Evolutionary conservation across 1,284 basidiomycete genomes (phyloP), one percentile per base, ranked within the genome.

Genomic region (Testicularia cyperi): DNA sequence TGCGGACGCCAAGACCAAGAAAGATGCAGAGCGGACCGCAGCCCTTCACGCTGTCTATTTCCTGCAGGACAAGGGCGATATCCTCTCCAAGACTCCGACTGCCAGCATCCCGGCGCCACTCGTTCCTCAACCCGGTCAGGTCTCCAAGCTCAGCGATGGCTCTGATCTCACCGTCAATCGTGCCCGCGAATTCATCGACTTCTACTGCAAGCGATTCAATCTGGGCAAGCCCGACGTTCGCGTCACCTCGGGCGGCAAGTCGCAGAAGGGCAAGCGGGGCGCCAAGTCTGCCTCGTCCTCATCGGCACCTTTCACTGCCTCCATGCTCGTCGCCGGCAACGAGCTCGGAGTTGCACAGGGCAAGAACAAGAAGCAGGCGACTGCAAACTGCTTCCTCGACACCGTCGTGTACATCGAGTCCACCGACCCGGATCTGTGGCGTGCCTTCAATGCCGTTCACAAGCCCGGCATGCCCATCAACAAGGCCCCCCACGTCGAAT

Each of bases 171-270:
- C 80, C 6, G 85, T 86, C 36, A 88, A 92, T 47, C 83, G 83
- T 36, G 90, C 91, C 0, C 84, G 87, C 42, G 85, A 84, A 61
- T 97, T 96, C 78, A 92, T 96, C 86, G 91, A 92, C 65, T 97
- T 88, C 73, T 96, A 96, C 75, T 95, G 91, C 77, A 83, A 85
- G 31, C 82, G 85, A 28, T 95, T 86, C 77, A 80, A 81, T 25
- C 92, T 92, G 67, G 81, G 82, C n/a, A 85, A 84, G 64, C 90
- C 92, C 2, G 88, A 91, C 38, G 79, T 96, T 48, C 34, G 48
- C 4, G 30, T 69, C 21, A 23, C 69, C 56, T 8, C 53, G 32
- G 48, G 27, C 10, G 57, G 49, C 12, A 7, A 16, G 15, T 4
- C 20, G 38, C 47, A 58, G 14, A 54, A 54, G 32, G 30, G 44